A percentile compares a stretch with the other conserved stretches of the same genome.
These are phyloP conservation scores for Albugo laibachii DNA, from an alignment of 352 stramenopile species.

Conservation along the genomic window DNA sequence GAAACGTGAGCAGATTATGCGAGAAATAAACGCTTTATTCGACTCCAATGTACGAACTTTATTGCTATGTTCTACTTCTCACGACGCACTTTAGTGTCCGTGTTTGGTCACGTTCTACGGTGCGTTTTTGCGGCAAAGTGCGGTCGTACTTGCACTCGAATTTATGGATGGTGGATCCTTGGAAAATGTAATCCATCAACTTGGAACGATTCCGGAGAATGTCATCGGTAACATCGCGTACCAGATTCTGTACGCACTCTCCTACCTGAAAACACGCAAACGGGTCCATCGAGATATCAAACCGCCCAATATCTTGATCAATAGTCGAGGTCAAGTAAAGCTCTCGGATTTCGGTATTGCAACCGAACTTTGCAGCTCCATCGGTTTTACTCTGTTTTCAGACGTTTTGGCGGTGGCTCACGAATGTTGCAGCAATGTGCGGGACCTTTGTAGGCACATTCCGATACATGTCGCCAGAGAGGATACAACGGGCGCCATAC, in stretches of 20 bases:
- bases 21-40: slow-evolving; percentile 80
- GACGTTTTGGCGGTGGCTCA: not conserved
- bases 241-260: slow-evolving; percentile 87
- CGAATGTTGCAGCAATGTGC: slow-evolving; percentile 51
- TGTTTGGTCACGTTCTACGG: slow-evolving; percentile 83
- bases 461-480: slow-evolving; percentile 88
- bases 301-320: slow-evolving; percentile 89
- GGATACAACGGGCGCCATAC: slow-evolving; percentile 85
- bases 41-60: slow-evolving; percentile 26
- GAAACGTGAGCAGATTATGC: slow-evolving; percentile 73
- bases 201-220: slow-evolving; percentile 70
- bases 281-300: slow-evolving; percentile 94
- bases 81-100: slow-evolving; percentile 15
- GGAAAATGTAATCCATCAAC: slow-evolving; percentile 66
- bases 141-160: slow-evolving; percentile 80
- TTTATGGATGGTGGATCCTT: slow-evolving; percentile 89
- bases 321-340: slow-evolving; percentile 83
- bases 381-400: slow-evolving; percentile 7
- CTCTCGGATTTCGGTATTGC: slow-evolving; percentile 95
- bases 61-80: not conserved
- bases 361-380: slow-evolving; percentile 71
- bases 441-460: slow-evolving; percentile 89
- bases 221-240: slow-evolving; percentile 82
- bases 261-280: slow-evolving; percentile 86
- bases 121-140: slow-evolving; percentile 76